Conservation (phyloP, 805 yeast genomes). For the Candida awuae region DNA sequence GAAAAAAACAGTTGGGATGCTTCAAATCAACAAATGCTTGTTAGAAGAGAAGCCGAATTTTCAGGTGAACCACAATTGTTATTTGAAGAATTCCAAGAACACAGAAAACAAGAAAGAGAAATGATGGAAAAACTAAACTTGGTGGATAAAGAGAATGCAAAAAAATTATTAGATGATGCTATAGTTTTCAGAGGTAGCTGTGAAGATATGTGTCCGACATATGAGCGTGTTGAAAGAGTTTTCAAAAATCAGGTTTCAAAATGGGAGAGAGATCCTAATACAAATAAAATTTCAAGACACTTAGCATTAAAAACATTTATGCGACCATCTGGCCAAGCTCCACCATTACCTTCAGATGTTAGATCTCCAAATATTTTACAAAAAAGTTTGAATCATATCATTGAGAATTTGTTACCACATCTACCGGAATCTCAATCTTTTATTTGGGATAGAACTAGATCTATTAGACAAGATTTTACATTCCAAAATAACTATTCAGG, state of each 20-base stretch:
- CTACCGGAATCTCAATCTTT: conserved; percentile 85
- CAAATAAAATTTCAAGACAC: conserved; percentile 47
- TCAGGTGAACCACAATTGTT: conserved; percentile 55
- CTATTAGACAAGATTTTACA: conserved; percentile 94
- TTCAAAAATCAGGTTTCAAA: conserved; percentile 79
- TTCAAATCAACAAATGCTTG: conserved; percentile 59
- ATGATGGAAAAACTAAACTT: conserved; percentile 74
- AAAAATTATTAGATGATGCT: conserved; percentile 82
- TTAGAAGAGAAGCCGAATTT: conserved; percentile 37
- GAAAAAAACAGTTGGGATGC: conserved; percentile 57
- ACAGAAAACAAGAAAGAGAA: conserved; percentile 67
- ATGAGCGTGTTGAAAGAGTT: conserved; percentile 81
- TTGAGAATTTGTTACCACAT: conserved; percentile 51
- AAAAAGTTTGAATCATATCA: conserved; percentile 61
- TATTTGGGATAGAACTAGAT: conserved; percentile 94
- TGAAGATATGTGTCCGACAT: conserved; percentile 88
- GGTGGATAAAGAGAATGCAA: conserved; percentile 79
- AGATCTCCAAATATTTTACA: conserved; percentile 78
- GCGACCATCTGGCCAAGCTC: conserved; percentile 97
- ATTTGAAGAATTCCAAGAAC: conserved; percentile 64
- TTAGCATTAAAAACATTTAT: conserved; percentile 87
- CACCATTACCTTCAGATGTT: conserved; percentile 95
- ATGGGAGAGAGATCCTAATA: conserved; percentile 60
- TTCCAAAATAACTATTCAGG: conserved; percentile 92
- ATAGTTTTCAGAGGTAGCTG: conserved; percentile 84